Base-by-base conservation (phyloP, 192 early-diverging fungal genomes). In the Thoreauomyces humboldtii region DNA sequence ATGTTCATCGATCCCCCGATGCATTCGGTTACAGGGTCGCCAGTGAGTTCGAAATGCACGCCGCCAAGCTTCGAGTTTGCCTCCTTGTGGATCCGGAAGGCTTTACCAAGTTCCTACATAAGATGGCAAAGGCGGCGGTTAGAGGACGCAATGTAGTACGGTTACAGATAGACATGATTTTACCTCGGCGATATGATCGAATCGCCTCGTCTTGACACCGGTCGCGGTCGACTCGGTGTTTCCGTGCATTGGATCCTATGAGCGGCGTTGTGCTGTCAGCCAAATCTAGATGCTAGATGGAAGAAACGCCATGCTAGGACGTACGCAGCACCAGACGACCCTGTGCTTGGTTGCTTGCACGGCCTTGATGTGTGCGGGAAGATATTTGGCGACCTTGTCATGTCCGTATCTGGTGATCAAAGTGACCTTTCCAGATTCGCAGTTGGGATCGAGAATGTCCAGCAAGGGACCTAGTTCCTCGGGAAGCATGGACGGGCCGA, bases 201-300 rank as follows among this genome's bases (percentile, higher is more conserved):
- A 92, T 33, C 90, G 82, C 35, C 96, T 79, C 1, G 96, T 99
- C 78, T 98, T 97, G 66, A 94, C 79, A 4, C 93, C 92, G 4
- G 88, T 78, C 0, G 77, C 76, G 0, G 90, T 87, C 14, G 85
- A 86, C 59, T 91, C 89, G 15, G 95, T 97, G 78, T 99, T 99
- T 66, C 96, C 96, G 72, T 99, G 96, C 93, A 96, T 96, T 12
- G 96, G 96, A 72, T 99, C 96, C n/a, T n/a, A n/a, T n/a, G n/a
- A n/a, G n/a, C n/a, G n/a, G n/a, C n/a, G n/a, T n/a, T n/a, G n/a
- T n/a, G n/a, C n/a, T n/a, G n/a, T n/a, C n/a, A n/a, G n/a, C n/a
- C n/a, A n/a, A n/a, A n/a, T n/a, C n/a, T n/a, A n/a, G n/a, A n/a
- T n/a, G n/a, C n/a, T n/a, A n/a, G n/a, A n/a, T n/a, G n/a, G n/a